A percentile compares a stretch with the other conserved stretches of the same genome.
Evolutionary conservation across 805 yeast species (phyloP).

Genomic region (Scheffersomyces spartinae): DNA sequence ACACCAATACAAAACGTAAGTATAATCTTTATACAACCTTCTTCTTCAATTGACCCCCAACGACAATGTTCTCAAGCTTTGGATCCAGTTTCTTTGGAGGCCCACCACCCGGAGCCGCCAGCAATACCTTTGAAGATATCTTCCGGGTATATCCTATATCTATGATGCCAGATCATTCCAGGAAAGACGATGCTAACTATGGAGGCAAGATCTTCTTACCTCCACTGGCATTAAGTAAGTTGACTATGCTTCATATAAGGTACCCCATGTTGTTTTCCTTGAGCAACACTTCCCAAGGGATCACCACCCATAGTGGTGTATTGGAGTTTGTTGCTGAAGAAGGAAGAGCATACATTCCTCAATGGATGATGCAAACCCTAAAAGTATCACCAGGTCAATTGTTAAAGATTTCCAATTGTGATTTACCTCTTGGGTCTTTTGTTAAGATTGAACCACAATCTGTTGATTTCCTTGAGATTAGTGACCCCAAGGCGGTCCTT

Average conservation of each 20-base stretch:
- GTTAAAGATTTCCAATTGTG: constrained; percentile 62
- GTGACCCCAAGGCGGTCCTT: constrained; percentile 92
- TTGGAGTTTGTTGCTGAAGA: constrained; percentile 95
- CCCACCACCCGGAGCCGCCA: constrained; percentile 15
- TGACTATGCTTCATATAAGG: constrained; percentile 82
- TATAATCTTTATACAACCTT: not conserved
- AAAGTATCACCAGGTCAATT: constrained; percentile 69
- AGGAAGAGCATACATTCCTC: constrained; percentile 89
- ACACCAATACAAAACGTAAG: constrained; percentile 1
- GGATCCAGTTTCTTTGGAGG: constrained; percentile 28
- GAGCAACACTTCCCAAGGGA: constrained; percentile 47
- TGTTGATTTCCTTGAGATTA: constrained; percentile 81
- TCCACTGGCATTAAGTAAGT: constrained; percentile 78
- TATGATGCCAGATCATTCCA: constrained; percentile 70
- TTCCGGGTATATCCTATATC: constrained; percentile 88
- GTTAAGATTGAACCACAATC: constrained; percentile 95
- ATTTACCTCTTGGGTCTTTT: constrained; percentile 75
- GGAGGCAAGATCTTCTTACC: constrained; percentile 97
- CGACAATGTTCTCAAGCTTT: constrained; percentile 29
- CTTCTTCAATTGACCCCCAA: not conserved
- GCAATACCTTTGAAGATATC: constrained; percentile 59
- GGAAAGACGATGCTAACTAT: constrained; percentile 71
- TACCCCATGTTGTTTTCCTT: constrained; percentile 94
- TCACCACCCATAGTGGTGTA: constrained; percentile 82
- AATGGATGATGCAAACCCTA: constrained; percentile 89